These are phyloP conservation scores for Aspergillus sp. DNA, from an alignment of 2,329 filamentous ascomycete species.

Conservation along the genomic window DNA sequence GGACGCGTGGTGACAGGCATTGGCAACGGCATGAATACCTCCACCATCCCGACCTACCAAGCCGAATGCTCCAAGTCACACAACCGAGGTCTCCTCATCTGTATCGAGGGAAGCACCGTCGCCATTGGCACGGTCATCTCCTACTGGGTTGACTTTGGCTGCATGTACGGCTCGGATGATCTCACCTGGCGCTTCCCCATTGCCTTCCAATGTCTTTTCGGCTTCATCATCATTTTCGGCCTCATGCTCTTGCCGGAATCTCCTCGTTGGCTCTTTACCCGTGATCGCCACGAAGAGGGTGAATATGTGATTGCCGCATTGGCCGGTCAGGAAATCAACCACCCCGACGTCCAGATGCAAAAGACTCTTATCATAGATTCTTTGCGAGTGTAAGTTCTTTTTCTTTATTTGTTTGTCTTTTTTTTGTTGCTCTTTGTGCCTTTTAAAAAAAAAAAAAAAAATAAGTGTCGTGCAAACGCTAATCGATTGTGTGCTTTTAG, in stretches of 20 bases:
- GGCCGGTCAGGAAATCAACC: constrained; percentile 38
- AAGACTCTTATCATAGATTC: not conserved
- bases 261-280: constrained; percentile 20
- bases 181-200: constrained; percentile 43
- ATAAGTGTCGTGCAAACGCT: no score
- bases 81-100: constrained; percentile 52
- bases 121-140: constrained; percentile 26
- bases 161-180: constrained; percentile 16
- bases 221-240: constrained; percentile 25
- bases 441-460: no score
- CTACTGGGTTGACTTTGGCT: constrained; percentile 22
- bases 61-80: constrained; percentile 43
- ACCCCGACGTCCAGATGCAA: constrained; percentile 48
- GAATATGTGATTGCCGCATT: constrained; percentile 42
- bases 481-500: not conserved
- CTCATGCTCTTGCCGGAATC: constrained; percentile 33
- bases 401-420: constrained; percentile 46
- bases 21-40: constrained; percentile 47
- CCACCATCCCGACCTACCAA: constrained; percentile 43
- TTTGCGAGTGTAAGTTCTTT: not conserved
- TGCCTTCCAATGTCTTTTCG: constrained; percentile 33
- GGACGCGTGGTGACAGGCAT: constrained; percentile 44
- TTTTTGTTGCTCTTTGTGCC: no score
- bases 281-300: constrained; percentile 36
- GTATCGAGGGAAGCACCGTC: constrained; percentile 44